These are phyloP conservation scores for Buxus sempervirens DNA, from an alignment of 164 flowering plant species.

Conservation along the genomic window DNA sequence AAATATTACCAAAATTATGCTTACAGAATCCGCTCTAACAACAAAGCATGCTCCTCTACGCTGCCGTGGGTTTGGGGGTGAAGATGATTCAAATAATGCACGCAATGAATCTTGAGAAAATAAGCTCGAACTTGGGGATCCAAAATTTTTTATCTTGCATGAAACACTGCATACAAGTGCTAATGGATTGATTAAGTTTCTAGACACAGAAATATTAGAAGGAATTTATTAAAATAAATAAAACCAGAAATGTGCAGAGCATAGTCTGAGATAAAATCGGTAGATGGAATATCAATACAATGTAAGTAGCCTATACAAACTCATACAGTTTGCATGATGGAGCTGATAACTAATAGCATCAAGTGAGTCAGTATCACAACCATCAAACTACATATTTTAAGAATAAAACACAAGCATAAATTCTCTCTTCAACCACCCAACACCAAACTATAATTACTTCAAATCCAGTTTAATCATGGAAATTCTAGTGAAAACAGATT, in stretches of 20 bases:
- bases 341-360: not conserved
- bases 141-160: slow-evolving; percentile 36
- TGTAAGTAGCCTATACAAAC: not conserved
- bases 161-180: slow-evolving; percentile 30
- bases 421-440: not conserved
- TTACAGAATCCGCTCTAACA: slow-evolving; percentile 82
- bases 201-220: not conserved
- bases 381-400: too few species aligned
- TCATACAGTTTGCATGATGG: not conserved
- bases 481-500: not conserved
- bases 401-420: not conserved
- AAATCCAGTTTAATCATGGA: not conserved
- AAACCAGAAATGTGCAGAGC: not conserved
- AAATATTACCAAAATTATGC: slow-evolving; percentile 22
- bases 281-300: not conserved
- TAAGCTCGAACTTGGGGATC: slow-evolving; percentile 47
- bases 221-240: not conserved
- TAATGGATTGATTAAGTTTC: too few species aligned
- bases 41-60: slow-evolving; percentile 51
- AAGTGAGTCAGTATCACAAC: not conserved
- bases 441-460: not conserved
- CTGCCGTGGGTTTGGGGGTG: slow-evolving; percentile 33
- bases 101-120: slow-evolving; percentile 48
- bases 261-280: not conserved
- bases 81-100: slow-evolving; percentile 25